Conservation (phyloP, 257 asterid species). For the Coffea canephora region DNA sequence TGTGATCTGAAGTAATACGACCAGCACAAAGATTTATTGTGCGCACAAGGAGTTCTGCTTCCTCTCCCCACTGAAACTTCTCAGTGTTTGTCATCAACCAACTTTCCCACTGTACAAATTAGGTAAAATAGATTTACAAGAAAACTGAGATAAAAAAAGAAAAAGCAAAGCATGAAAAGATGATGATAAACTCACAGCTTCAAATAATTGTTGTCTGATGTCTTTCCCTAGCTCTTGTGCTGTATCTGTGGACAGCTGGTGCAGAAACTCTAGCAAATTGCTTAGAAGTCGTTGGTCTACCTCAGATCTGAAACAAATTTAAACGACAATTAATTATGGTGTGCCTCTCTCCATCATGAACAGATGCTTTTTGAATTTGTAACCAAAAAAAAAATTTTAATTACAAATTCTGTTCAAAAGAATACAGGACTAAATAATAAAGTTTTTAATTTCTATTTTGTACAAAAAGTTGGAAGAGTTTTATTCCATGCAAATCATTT, state of each 20-base stretch:
- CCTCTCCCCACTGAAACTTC: slow-evolving; percentile 13
- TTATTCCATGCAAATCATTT: too few relatives aligned
- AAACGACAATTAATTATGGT: background rate
- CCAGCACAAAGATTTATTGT: too few relatives aligned
- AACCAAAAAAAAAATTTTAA: too few relatives aligned
- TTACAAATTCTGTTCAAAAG: too few relatives aligned
- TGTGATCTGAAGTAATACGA: too few relatives aligned
- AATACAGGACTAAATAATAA: too few relatives aligned
- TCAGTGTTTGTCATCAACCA: slow-evolving; percentile 36
- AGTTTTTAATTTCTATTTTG: too few relatives aligned
- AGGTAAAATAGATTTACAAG: background rate
- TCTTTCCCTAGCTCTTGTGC: slow-evolving; percentile 12
- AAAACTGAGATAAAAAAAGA: background rate
- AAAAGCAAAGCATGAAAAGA: background rate
- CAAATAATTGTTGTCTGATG: slow-evolving; percentile 9
- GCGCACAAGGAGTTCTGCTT: too few relatives aligned
- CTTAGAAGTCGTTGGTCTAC: slow-evolving; percentile 8
- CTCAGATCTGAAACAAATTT: background rate
- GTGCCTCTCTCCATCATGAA: too few relatives aligned
- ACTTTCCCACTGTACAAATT: slow-evolving; percentile 34
- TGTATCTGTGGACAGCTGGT: slow-evolving; percentile 16
- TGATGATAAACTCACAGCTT: background rate
- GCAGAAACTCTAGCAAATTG: slow-evolving; percentile 19
- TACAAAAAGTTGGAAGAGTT: too few relatives aligned
- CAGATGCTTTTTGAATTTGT: too few relatives aligned